Evolutionary conservation across 169 alveolate genomes (phyloP).

Genomic region (Blepharisma undulans): DNA sequence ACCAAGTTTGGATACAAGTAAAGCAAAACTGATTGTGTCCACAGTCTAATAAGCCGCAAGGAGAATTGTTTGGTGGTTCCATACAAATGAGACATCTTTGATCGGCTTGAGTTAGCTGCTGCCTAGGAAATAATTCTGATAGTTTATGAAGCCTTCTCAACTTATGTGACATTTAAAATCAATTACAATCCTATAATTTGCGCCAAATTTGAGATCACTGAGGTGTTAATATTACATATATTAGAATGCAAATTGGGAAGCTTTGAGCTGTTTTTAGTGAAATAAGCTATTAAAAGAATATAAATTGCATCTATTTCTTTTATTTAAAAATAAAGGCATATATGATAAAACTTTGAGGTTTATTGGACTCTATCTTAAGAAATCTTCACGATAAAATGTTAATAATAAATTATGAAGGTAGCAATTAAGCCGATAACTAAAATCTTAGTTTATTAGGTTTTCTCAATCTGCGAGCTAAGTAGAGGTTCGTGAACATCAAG

Average conservation of each 20-base stretch:
- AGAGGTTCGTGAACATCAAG: not conserved
- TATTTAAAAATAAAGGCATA: too few relatives aligned
- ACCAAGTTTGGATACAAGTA: not conserved
- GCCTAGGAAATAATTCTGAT: too few relatives aligned
- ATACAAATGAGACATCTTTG: not conserved
- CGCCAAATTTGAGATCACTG: not conserved
- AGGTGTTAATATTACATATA: not conserved
- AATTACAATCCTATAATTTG: not conserved
- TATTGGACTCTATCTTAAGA: not conserved
- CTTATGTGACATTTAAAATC: not conserved
- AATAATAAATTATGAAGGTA: too few relatives aligned
- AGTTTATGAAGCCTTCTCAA: too few relatives aligned
- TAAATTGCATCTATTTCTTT: not conserved
- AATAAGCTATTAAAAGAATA: not conserved
- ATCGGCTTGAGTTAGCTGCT: too few relatives aligned
- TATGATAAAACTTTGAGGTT: not conserved
- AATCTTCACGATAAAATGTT: not conserved
- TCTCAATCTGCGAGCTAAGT: not conserved
- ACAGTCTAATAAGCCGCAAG: not conserved
- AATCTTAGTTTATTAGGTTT: not conserved
- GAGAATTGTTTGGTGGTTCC: not conserved
- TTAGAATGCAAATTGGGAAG: not conserved
- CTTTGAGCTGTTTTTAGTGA: not conserved
- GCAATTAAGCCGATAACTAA: not conserved
- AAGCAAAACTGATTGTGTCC: constrained; percentile 9